Conservation (phyloP, 2,329 filamentous ascomycete species). For the Elsinoe necatrix region DNA sequence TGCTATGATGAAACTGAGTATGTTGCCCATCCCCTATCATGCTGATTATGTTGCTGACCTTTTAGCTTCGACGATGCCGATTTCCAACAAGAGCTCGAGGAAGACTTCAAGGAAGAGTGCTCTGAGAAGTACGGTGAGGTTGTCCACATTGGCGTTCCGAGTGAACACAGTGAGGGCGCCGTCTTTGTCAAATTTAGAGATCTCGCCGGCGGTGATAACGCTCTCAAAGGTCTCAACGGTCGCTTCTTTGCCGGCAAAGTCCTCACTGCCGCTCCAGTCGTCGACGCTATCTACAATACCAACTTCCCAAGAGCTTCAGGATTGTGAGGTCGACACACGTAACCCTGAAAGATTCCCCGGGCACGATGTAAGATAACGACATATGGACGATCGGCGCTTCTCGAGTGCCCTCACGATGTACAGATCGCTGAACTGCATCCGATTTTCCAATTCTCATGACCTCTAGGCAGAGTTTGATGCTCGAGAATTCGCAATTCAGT, state of each 20-base stretch:
- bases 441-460: neutral
- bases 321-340: slow-evolving; percentile 12
- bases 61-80: slow-evolving; percentile 67
- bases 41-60: slow-evolving; percentile 16
- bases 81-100: slow-evolving; percentile 91
- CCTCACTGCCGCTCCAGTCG: slow-evolving; percentile 91
- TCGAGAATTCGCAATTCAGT: too few relatives aligned
- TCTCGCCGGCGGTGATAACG: slow-evolving; percentile 90
- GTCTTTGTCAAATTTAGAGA: slow-evolving; percentile 98
- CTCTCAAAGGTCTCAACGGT: slow-evolving; percentile 94
- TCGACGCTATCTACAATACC: slow-evolving; percentile 86
- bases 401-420: neutral
- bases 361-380: neutral
- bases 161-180: slow-evolving; percentile 70
- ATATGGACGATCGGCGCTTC: neutral
- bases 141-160: slow-evolving; percentile 71
- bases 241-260: slow-evolving; percentile 88
- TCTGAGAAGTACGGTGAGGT: slow-evolving; percentile 94
- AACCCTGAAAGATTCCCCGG: neutral
- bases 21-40: slow-evolving; percentile 33
- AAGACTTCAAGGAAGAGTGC: slow-evolving; percentile 87
- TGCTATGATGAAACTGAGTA: slow-evolving; percentile 93
- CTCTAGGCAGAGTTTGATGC: too few relatives aligned
- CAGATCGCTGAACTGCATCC: neutral
- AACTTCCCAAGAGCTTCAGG: slow-evolving; percentile 30